A percentile compares a stretch with the other conserved stretches of the same genome.
These are phyloP conservation scores for Microsporum audouinii DNA, from an alignment of 2,329 filamentous ascomycete genomes.

Conservation along the genomic window DNA sequence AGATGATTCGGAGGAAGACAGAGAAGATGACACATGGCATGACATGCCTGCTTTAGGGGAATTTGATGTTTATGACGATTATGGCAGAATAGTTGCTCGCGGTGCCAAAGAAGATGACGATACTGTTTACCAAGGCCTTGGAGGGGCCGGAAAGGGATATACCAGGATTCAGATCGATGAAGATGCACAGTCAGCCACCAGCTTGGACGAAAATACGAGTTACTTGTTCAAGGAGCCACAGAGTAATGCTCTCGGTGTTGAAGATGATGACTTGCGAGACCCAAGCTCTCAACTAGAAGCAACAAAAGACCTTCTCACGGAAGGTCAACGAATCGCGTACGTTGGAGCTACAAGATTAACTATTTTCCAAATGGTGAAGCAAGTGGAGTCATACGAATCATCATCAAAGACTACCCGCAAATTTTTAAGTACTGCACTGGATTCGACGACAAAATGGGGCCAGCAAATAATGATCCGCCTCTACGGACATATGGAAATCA, in stretches of 20 bases:
- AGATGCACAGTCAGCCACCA: slow-evolving; percentile 84
- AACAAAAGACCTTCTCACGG: slow-evolving; percentile 88
- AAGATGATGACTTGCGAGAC: slow-evolving; percentile 75
- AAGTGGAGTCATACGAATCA: slow-evolving; percentile 50
- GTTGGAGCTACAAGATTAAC: slow-evolving; percentile 79
- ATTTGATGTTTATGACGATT: slow-evolving; percentile 92
- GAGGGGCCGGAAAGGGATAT: slow-evolving; percentile 88
- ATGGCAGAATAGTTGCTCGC: slow-evolving; percentile 72
- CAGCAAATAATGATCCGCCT: slow-evolving; percentile 96
- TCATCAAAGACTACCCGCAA: slow-evolving; percentile 59
- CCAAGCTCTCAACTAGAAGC: slow-evolving; percentile 83
- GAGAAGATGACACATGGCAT: slow-evolving; percentile 71
- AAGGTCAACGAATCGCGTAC: slow-evolving; percentile 91
- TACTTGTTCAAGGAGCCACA: slow-evolving; percentile 77
- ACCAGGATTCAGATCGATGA: slow-evolving; percentile 92
- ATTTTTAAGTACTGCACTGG: slow-evolving; percentile 54
- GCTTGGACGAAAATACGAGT: slow-evolving; percentile 92
- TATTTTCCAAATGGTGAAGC: slow-evolving; percentile 63
- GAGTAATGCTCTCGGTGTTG: slow-evolving; percentile 49
- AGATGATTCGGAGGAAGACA: slow-evolving; percentile 39
- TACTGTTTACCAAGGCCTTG: slow-evolving; percentile 63
- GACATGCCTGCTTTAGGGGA: slow-evolving; percentile 86
- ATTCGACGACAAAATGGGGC: slow-evolving; percentile 86
- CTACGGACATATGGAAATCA: slow-evolving; percentile 95
- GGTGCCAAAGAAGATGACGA: slow-evolving; percentile 62